Conservation (phyloP, 768 basidiomycete species). For the Galerina marginata region DNA sequence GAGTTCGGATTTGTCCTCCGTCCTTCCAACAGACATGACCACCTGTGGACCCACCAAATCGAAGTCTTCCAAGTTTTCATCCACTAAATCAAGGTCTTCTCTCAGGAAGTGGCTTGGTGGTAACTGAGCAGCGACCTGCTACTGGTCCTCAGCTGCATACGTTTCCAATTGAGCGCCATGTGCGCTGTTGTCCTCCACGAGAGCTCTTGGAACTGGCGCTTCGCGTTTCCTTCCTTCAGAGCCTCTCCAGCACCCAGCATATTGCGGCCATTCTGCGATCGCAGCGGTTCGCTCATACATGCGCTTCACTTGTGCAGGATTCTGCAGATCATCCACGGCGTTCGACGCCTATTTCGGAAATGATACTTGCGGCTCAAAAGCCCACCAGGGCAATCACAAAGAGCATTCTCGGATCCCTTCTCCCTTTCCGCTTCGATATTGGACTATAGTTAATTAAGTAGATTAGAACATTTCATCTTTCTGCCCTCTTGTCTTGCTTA, state of each 20-base stretch:
- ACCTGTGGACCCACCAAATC: constrained; percentile 15
- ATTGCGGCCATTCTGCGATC: too few relatives aligned
- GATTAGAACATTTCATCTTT: not conserved
- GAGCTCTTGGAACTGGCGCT: not conserved
- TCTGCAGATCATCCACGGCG: constrained; percentile 1
- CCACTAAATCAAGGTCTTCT: constrained; percentile 24
- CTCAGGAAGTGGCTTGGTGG: constrained; percentile 29
- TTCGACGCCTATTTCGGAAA: constrained; percentile 8
- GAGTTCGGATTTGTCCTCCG: constrained; percentile 42
- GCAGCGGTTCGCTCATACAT: too few relatives aligned
- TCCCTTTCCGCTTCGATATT: not conserved
- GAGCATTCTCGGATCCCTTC: constrained; percentile 3
- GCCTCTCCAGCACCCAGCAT: too few relatives aligned
- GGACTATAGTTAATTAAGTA: not conserved
- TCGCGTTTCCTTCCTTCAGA: too few relatives aligned
- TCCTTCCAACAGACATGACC: constrained; percentile 28
- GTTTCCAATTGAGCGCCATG: constrained; percentile 10
- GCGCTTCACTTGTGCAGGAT: not conserved
- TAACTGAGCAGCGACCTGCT: constrained; percentile 13
- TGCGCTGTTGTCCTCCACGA: not conserved
- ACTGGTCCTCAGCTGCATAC: not conserved
- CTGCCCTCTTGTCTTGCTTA: too few relatives aligned
- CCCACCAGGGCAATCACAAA: constrained; percentile 14
- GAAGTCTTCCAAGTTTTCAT: constrained; percentile 21
- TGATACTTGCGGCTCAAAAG: constrained; percentile 10